Evolutionary conservation across 495 filamentous ascomycete species (phyloP).

Genomic region (Apodospora peruviana): DNA sequence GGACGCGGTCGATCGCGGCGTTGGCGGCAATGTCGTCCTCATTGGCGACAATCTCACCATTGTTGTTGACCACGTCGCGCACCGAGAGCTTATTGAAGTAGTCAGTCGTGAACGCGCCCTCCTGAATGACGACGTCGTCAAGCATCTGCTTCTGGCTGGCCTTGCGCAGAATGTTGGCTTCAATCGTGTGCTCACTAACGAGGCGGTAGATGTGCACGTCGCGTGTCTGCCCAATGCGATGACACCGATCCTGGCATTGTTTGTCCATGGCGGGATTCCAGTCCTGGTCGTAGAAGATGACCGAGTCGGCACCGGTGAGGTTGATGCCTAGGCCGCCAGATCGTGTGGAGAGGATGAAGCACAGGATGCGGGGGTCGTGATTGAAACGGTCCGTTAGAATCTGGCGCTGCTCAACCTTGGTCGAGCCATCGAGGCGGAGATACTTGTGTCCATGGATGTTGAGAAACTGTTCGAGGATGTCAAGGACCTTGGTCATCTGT

Average conservation of each 20-base stretch:
- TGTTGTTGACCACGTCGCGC: constrained; percentile 62
- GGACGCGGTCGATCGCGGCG: constrained; percentile 80
- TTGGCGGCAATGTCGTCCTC: constrained; percentile 63
- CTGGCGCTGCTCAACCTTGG: constrained; percentile 91
- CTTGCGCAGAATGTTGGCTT: constrained; percentile 96
- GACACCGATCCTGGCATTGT: constrained; percentile 96
- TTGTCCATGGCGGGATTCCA: constrained; percentile 99
- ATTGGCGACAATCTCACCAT: constrained; percentile 46
- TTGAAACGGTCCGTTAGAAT: constrained; percentile 97
- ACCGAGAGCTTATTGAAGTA: constrained; percentile 82
- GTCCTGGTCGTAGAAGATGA: constrained; percentile 99
- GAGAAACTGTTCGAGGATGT: constrained; percentile 95
- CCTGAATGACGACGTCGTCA: constrained; percentile 97
- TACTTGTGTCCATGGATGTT: constrained; percentile 98
- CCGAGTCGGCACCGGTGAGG: constrained; percentile 91
- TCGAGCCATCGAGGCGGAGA: constrained; percentile 81
- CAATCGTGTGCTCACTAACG: constrained; percentile 95
- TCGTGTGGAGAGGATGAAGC: constrained; percentile 90
- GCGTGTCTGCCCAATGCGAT: constrained; percentile 95
- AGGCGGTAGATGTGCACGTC: constrained; percentile 98
- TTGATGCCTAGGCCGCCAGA: constrained; percentile 96
- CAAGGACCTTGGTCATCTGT: constrained; percentile 98
- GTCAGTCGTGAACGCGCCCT: constrained; percentile 97
- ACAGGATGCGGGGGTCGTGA: constrained; percentile 82
- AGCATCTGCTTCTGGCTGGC: constrained; percentile 96